Base-by-base conservation (phyloP, 495 filamentous ascomycete species). In the Trichoderma erinaceum region DNA sequence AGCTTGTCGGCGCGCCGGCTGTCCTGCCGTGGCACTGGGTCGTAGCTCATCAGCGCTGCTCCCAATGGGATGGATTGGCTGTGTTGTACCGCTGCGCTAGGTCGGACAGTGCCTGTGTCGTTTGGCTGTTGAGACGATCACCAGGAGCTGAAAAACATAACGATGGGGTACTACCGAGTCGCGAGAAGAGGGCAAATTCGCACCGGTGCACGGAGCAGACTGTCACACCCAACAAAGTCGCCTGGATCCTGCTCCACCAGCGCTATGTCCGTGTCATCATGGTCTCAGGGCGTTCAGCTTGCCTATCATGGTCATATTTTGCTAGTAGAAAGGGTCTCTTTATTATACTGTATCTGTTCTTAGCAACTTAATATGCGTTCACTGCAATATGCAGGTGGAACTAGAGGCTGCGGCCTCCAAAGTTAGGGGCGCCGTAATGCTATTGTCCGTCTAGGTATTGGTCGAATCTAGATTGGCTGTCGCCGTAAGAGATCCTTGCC, bases 51-150 rank as follows among this genome's bases (percentile, higher is more conserved):
- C 44, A 25, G 11, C 7, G 16, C 11, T 25, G 23, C 56, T 61
- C 56, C 56, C 56, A 61, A 61, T 61, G 27, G 56, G 56, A 61
- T 61, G 56, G 56, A 32, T 16, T 13, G n/a, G 56, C 56, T 61
- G 56, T 61, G 56, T 61, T 32, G 56, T 61, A 61, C 56, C 56
- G 27, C 23, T 18, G 56, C 11, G 27, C 27, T 32, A 25, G 23
- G 56, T 61, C 56, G 56, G 56, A 61, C 56, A 32, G 56, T 61
- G 56, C 56, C 56, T 32, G 56, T 61, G 56, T 32, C 13, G 48
- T 52, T 56, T 32, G 56, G 56, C 56, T 38, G 25, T 16, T 61
- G 56, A 21, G 56, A 32, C 11, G 25, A 61, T 27, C 56, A 13
- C 56, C 13, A 27, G 23, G 23, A 61, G 56, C 56, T 61, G 56